Evolutionary conservation across 768 basidiomycete genomes (phyloP).

Genomic region (Cyathus striatus): DNA sequence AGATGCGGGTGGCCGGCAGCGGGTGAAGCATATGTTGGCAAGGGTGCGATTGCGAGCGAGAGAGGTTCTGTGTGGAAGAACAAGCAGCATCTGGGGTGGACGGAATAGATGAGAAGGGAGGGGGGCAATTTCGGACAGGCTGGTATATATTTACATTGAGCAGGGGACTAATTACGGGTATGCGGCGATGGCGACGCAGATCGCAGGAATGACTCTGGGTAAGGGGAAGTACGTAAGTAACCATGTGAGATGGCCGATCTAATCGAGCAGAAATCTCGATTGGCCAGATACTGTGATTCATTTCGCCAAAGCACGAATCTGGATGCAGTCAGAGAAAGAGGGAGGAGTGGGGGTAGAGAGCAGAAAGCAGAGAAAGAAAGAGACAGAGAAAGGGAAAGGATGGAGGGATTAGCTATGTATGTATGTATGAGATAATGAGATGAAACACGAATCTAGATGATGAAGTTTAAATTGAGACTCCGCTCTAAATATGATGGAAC

Average conservation of each 20-base stretch:
- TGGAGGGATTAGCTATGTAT: slow-evolving; percentile 4
- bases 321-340: not conserved
- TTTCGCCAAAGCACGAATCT: too few relatives aligned
- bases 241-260: slow-evolving; percentile 14
- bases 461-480: slow-evolving; percentile 22
- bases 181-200: not conserved
- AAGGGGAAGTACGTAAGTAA: slow-evolving; percentile 1
- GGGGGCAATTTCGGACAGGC: too few relatives aligned
- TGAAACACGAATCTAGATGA: slow-evolving; percentile 21
- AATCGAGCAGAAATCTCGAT: slow-evolving; percentile 14
- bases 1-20: not conserved
- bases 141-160: too few relatives aligned
- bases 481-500: slow-evolving; percentile 20
- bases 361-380: not conserved
- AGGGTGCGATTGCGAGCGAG: too few relatives aligned
- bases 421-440: slow-evolving; percentile 2
- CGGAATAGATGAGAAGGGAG: slow-evolving; percentile 2
- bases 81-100: not conserved
- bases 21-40: not conserved
- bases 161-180: slow-evolving; percentile 1
- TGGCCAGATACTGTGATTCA: slow-evolving; percentile 1
- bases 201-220: not conserved
- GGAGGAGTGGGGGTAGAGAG: not conserved
- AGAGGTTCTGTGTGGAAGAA: not conserved
- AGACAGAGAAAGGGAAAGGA: slow-evolving; percentile 1